A percentile compares a stretch with the other conserved stretches of the same genome.
These are phyloP conservation scores for Leishmania amazonensis DNA, from an alignment of 208 protist species.

Conservation along the genomic window DNA sequence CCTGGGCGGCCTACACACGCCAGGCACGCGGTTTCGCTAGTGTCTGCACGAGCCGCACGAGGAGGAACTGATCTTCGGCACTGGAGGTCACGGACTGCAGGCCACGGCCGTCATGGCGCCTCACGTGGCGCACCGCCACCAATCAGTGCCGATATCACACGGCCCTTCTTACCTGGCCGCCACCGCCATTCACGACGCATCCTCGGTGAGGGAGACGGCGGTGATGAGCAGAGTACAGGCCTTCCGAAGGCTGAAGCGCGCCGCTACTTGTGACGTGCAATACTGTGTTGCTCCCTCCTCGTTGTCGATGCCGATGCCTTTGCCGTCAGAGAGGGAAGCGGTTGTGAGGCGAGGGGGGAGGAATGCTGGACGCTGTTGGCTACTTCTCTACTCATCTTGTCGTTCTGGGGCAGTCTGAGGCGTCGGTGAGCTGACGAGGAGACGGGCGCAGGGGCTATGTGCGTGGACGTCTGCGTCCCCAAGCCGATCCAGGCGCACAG, in stretches of 20 bases:
- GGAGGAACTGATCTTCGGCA: constrained; percentile 16
- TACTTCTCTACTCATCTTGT: constrained; percentile 59
- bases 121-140: background rate
- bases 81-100: constrained; percentile 17
- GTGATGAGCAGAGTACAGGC: background rate
- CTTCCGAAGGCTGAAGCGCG: background rate
- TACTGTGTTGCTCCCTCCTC: background rate
- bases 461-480: background rate
- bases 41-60: background rate
- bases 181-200: background rate
- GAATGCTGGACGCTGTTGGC: constrained; percentile 44
- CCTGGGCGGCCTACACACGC: background rate
- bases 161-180: background rate
- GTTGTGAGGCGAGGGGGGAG: constrained; percentile 32
- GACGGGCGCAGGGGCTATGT: background rate
- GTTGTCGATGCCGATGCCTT: background rate
- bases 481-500: background rate
- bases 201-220: background rate
- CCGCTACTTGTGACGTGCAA: background rate
- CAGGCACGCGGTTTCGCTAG: background rate
- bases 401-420: constrained; percentile 35
- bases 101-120: background rate
- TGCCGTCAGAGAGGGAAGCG: background rate
- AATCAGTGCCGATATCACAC: background rate
- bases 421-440: background rate